Evolutionary conservation across 2,329 filamentous ascomycete species (phyloP).

Genomic region (Ciborinia camelliae): DNA sequence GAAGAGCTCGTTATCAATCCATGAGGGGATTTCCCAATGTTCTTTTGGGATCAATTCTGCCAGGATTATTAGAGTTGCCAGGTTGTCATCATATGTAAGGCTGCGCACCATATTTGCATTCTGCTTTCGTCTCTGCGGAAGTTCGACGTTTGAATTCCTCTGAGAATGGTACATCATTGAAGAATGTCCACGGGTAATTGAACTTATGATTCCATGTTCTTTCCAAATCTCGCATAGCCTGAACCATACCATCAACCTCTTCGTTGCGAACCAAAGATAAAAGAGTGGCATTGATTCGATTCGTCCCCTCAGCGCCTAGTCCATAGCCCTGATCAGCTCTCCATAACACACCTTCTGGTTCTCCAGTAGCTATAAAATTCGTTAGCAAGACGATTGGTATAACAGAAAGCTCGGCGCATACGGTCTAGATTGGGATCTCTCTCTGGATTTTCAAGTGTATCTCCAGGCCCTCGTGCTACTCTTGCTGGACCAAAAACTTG

Average conservation of each 20-base stretch:
- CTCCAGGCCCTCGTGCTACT: slow-evolving; percentile 41
- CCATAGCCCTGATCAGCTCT: slow-evolving; percentile 75
- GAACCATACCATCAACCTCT: slow-evolving; percentile 78
- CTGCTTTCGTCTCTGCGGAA: slow-evolving; percentile 77
- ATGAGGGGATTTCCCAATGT: slow-evolving; percentile 87
- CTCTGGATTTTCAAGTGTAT: slow-evolving; percentile 58
- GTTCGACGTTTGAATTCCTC: slow-evolving; percentile 90
- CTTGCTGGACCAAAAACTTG: slow-evolving; percentile 63
- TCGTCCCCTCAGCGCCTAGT: slow-evolving; percentile 68
- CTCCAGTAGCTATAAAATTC: slow-evolving; percentile 63
- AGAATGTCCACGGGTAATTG: slow-evolving; percentile 99
- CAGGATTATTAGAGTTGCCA: slow-evolving; percentile 23
- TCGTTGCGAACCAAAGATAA: slow-evolving; percentile 89
- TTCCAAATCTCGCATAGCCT: slow-evolving; percentile 88
- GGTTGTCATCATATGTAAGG: slow-evolving; percentile 6
- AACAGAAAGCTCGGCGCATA: slow-evolving; percentile 46
- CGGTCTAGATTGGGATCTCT: slow-evolving; percentile 84
- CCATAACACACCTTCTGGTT: slow-evolving; percentile 74
- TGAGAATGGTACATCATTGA: slow-evolving; percentile 92
- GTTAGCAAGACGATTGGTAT: slow-evolving; percentile 20
- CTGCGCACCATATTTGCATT: slow-evolving; percentile 73
- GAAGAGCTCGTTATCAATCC: slow-evolving; percentile 88
- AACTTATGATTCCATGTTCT: slow-evolving; percentile 97
- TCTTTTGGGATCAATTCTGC: slow-evolving; percentile 88
- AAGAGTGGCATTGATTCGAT: slow-evolving; percentile 89